Base-by-base conservation (phyloP, 306 rosid genomes). In the Oxytropis ochrocephala region DNA sequence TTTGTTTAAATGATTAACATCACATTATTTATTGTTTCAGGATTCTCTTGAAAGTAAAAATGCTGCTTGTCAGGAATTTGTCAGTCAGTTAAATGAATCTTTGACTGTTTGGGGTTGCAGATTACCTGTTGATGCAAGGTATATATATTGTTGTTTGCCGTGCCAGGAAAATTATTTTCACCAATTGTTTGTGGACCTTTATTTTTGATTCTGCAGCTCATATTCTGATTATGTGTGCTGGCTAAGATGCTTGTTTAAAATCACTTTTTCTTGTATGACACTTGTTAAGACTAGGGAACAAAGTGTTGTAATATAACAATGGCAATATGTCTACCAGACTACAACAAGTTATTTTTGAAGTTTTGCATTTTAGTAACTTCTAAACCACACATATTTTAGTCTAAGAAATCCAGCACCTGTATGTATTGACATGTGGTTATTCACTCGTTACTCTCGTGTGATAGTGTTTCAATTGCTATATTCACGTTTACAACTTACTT, bases 41-140 rank as follows among this genome's bases (percentile, higher is more conserved):
- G 97, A 78, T 73, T 88, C 97, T 59, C 89, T 94, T 70, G 84
- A 84, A 73, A 78, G 85, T 74, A 90, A 86, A 88, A 87, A 87
- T 80, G 76, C 80, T 77, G 83, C 87, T 42, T 88, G 88, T 75
- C 78, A 64, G 69, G 83, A 78, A 24, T 87, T 94, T 70, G 69
- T 94, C 69, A 75, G 85, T 79, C 91, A 81, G 70, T 80, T 94
- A 74, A 87, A 90, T 54, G 86, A 75, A 72, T 94, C 97, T 64
- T 76, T 90, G 88, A 88, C 86, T 46, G 90, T 90, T 76, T 94
- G 93, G 96, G 89, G 92, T 73, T 66, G 58, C 80, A 85, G 85
- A 76, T 74, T 94, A 67, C 92, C 94, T 13, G 81, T 81, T 62
- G 97, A 87, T 41, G 85, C 89, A 73, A 90, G 97, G 98, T 94